Conservation (phyloP, 148 eudicot genomes). For the Camellia lanceoleosa region DNA sequence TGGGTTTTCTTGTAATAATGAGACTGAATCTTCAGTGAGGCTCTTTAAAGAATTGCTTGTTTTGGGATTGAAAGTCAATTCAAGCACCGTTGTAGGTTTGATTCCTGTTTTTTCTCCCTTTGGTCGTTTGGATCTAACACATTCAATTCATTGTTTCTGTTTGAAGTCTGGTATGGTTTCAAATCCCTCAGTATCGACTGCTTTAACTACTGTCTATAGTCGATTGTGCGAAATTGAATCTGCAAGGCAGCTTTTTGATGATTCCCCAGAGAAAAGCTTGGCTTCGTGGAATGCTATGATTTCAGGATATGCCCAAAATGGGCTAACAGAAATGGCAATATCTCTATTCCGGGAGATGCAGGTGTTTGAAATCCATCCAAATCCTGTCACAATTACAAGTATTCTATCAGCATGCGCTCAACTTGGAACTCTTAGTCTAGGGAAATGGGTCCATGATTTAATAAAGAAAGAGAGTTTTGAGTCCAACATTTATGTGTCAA, state of each 20-base stretch:
- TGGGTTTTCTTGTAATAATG: constrained; percentile 41
- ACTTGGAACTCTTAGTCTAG: too few relatives aligned
- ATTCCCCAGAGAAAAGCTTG: constrained; percentile 47
- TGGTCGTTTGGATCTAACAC: constrained; percentile 24
- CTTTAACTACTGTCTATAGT: constrained; percentile 59
- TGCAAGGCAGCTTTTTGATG: constrained; percentile 55
- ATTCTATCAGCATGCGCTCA: too few relatives aligned
- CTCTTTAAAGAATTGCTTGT: constrained; percentile 43
- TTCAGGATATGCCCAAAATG: constrained; percentile 65
- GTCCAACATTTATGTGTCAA: constrained; percentile 18
- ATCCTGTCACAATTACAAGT: too few relatives aligned
- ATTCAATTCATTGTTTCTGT: constrained; percentile 47
- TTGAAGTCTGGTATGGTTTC: constrained; percentile 38
- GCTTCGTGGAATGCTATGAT: constrained; percentile 81
- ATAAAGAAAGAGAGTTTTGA: too few relatives aligned
- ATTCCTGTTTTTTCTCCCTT: too few relatives aligned
- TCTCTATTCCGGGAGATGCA: constrained; percentile 66
- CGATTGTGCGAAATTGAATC: constrained; percentile 55
- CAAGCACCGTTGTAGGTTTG: too few relatives aligned
- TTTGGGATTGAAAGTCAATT: too few relatives aligned
- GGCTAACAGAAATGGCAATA: constrained; percentile 53
- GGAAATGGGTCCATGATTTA: too few relatives aligned
- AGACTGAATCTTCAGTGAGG: constrained; percentile 28
- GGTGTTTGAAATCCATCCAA: constrained; percentile 36
- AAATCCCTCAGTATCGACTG: constrained; percentile 54